Evolutionary conservation across 352 stramenopile species (phyloP).

Genomic region (Halophytophthora batemanensis): DNA sequence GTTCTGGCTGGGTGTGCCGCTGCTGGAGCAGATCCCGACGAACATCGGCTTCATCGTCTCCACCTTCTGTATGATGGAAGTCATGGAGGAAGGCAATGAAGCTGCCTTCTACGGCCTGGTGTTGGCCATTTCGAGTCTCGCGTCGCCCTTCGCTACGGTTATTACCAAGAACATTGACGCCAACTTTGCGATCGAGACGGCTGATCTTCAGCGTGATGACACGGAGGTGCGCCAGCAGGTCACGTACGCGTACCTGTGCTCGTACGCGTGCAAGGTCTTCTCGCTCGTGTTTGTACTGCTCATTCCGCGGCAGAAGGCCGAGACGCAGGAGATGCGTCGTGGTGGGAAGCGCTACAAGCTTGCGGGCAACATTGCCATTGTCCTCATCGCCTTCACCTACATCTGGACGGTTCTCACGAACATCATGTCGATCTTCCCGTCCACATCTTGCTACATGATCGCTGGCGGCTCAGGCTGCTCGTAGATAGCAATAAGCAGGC

Average conservation of each 20-base stretch:
- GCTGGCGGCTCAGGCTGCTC: slow-evolving; percentile 36
- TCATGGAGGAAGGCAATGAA: slow-evolving; percentile 48
- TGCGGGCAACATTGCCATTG: slow-evolving; percentile 32
- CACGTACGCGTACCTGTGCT: slow-evolving; percentile 33
- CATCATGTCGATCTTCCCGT: slow-evolving; percentile 46
- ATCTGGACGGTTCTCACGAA: slow-evolving; percentile 53
- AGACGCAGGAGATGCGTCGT: slow-evolving; percentile 46
- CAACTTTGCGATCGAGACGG: slow-evolving; percentile 40
- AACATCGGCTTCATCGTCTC: slow-evolving; percentile 49
- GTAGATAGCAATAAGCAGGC: slow-evolving; percentile 3
- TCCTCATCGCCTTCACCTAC: slow-evolving; percentile 40
- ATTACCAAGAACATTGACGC: slow-evolving; percentile 56
- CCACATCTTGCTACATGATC: slow-evolving; percentile 41
- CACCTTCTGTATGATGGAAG: slow-evolving; percentile 50
- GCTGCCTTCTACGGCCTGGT: slow-evolving; percentile 48
- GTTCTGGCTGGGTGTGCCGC: slow-evolving; percentile 51
- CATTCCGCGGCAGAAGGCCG: slow-evolving; percentile 44
- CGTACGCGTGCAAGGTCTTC: slow-evolving; percentile 41
- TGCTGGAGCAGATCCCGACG: slow-evolving; percentile 37
- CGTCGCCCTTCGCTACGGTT: slow-evolving; percentile 41
- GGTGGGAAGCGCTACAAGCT: slow-evolving; percentile 33
- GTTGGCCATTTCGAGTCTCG: slow-evolving; percentile 34
- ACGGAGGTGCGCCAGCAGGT: slow-evolving; percentile 31
- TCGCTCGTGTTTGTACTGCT: slow-evolving; percentile 41
- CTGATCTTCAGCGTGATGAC: slow-evolving; percentile 37